A percentile compares a stretch with the other conserved stretches of the same genome.
Evolutionary conservation across 1,284 basidiomycete species (phyloP).

Genomic region (Phlebopus sp.): DNA sequence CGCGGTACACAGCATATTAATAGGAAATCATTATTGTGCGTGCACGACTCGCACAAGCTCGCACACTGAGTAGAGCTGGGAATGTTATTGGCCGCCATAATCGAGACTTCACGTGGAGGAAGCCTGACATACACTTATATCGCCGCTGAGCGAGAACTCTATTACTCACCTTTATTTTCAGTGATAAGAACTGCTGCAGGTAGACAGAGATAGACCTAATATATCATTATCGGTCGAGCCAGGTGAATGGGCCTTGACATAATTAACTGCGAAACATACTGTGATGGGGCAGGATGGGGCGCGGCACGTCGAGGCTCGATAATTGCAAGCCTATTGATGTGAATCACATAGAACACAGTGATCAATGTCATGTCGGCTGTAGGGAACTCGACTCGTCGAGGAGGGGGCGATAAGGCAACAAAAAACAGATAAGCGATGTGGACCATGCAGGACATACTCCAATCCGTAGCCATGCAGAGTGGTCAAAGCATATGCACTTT

Average conservation of each 20-base stretch:
- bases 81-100: not conserved
- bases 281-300: too few species aligned
- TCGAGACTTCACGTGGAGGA: slow-evolving; percentile 14
- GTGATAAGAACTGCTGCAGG: slow-evolving; percentile 6
- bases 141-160: slow-evolving; percentile 14
- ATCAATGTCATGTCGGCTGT: not conserved
- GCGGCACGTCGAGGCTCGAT: slow-evolving; percentile 5
- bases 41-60: not conserved
- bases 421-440: not conserved
- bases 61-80: not conserved
- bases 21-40: not conserved
- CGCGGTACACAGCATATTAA: not conserved
- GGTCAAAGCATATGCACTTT: not conserved
- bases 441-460: not conserved
- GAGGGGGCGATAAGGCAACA: not conserved
- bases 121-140: slow-evolving; percentile 1
- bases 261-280: slow-evolving; percentile 15
- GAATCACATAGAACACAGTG: not conserved
- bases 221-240: not conserved
- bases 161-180: slow-evolving; percentile 15
- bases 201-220: not conserved
- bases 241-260: slow-evolving; percentile 5
- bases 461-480: not conserved
- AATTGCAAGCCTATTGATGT: too few species aligned
- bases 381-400: too few species aligned